Evolutionary conservation across 169 alveolate genomes (phyloP), one percentile per base, ranked within the genome.

Genomic region (Cryptosporidium muris): DNA sequence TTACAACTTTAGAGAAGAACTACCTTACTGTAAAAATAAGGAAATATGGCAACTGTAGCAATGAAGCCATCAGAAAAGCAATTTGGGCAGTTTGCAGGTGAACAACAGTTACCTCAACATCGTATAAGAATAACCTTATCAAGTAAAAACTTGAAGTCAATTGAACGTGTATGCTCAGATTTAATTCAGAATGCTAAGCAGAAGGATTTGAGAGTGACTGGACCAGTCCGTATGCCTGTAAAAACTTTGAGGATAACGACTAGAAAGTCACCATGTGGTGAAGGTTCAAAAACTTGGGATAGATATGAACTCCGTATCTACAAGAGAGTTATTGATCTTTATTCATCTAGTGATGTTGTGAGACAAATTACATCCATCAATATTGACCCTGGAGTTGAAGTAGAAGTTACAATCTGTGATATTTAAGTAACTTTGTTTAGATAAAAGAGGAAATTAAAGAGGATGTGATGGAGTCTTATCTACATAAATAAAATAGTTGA

Each of bases 281-380:
- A 97, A 91, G 99, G 98, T 67, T 95, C 99, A 62, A 95, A 96
- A 93, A 97, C 99, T 51, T 97, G 97, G 98, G 99, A 97, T 90
- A 94, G 98, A 88, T 97, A 94, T 90, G 99, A 97, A 94, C 91
- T 97, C 96, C 95, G 99, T 64, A 95, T 97, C 82, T 97, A 97
- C 97, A 97, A 97, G 95, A 97, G 99, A 90, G 95, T 97, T 81
- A 94, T 97, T 92, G 98, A 95, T 91, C 89, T 97, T 89, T 96
- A 95, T 94, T 96, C 99, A 65, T 97, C 98, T 66, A 91, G 98
- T 82, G 98, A 96, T 66, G 97, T 95, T 53, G 99, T 97, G 88
- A 94, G 94, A 89, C 97, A 96, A 91, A 96, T 97, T 90, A 97
- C 99, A 62, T 95, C 98, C 65, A 94, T 97, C 92, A 94, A 94